Evolutionary conservation across 2,329 filamentous ascomycete genomes (phyloP), one percentile per base, ranked within the genome.

Genomic region (Phaeomoniella chlamydospora): DNA sequence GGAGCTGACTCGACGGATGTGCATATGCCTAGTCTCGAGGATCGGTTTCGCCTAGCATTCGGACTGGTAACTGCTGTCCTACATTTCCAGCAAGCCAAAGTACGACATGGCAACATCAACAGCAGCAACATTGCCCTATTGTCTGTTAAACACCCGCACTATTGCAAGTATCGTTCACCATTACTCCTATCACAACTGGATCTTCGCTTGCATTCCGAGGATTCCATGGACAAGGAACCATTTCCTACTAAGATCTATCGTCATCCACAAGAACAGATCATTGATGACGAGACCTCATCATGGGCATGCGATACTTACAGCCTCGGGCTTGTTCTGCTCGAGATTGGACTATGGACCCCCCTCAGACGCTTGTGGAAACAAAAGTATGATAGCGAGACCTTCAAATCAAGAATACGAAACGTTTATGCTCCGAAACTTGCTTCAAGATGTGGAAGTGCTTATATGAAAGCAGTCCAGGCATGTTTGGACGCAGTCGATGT

Each of bases 111-210:
- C 34, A 73, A 77, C 44, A 68, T 79, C 46, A 77, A 75, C 52
- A 77, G 73, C 55, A 72, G 65, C 50, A 78, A 76, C 46, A 62
- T 78, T 17, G 56, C 78, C 12, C 68, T 78, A 18, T 71, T 75
- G 18, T 26, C 22, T 9, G 22, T n/a, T n/a, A 26, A n/a, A 26
- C 22, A 26, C 9, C 22, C 9, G n/a, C 6, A 26, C n/a, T n/a
- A 6, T n/a, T 26, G 9, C 33, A 61, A 67, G 31, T 57, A 76
- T 34, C 64, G 68, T 10, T 63, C 64, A 22, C 72, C 73, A 11
- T 68, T 72, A 38, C 56, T 76, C 39, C 69, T 69, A 33, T 72
- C 72, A 1, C 22, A 26, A 9, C 22, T 26, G 6, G 22, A 26
- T n/a, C n/a, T 72, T 74, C 38, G 68, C 74, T 40, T 58, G 73